Percentiles rank a stretch among this genome's conserved stretches.
Conservation (phyloP, 1,139 yeast species). For the Martiniozyma asiatica region DNA sequence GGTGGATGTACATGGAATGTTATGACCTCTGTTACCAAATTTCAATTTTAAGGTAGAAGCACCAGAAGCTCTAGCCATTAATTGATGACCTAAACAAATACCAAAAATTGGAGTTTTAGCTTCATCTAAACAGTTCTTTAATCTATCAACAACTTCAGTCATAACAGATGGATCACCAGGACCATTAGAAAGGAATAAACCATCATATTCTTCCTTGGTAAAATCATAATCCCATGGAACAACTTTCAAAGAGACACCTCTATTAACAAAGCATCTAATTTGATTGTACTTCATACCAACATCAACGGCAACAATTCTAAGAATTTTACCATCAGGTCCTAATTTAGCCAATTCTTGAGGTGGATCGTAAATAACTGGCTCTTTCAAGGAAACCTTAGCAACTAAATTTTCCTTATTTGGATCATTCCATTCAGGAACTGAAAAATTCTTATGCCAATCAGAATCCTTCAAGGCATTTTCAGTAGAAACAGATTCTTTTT, state of each 20-base stretch:
- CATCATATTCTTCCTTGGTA: conserved; percentile 70
- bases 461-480: conserved; percentile 24
- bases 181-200: conserved; percentile 93
- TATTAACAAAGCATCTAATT: conserved; percentile 87
- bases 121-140: conserved; percentile 43
- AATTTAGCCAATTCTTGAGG: conserved; percentile 39
- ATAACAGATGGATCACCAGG: conserved; percentile 98
- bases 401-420: conserved; percentile 90
- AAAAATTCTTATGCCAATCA: conserved; percentile 53
- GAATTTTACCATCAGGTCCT: conserved; percentile 60
- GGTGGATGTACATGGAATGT: conserved; percentile 92
- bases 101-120: conserved; percentile 82
- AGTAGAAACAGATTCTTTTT: conserved; percentile 32
- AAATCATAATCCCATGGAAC: conserved; percentile 95
- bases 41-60: conserved; percentile 85
- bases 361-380: conserved; percentile 67
- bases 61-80: conserved; percentile 91
- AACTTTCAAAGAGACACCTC: conserved; percentile 93
- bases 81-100: conserved; percentile 98
- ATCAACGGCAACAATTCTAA: conserved; percentile 83
- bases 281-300: conserved; percentile 98
- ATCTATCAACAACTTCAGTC: conserved; percentile 48
- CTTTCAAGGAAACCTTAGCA: conserved; percentile 71
- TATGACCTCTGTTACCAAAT: conserved; percentile 99
- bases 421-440: conserved; percentile 80